These are phyloP conservation scores for Xylaria acuta DNA, from an alignment of 495 filamentous ascomycete genomes.

Conservation along the genomic window DNA sequence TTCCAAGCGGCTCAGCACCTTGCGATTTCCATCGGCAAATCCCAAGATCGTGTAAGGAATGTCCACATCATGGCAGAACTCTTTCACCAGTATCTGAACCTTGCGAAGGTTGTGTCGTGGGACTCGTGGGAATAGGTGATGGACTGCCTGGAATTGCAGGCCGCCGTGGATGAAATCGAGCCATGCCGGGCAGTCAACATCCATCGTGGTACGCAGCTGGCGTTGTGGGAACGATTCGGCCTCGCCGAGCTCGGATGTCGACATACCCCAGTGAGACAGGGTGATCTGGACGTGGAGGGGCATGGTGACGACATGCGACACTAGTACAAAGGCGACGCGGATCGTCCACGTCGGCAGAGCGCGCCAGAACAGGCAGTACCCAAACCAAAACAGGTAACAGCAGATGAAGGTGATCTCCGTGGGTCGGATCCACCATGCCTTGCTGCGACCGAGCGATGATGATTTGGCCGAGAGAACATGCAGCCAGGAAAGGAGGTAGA, in stretches of 20 bases:
- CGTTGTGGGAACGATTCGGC: slow-evolving; percentile 56
- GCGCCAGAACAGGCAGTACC: slow-evolving; percentile 52
- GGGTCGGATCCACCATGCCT: slow-evolving; percentile 55
- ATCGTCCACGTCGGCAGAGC: slow-evolving; percentile 50
- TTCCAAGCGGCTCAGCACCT: slow-evolving; percentile 46
- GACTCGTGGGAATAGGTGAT: slow-evolving; percentile 55
- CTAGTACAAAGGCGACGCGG: slow-evolving; percentile 53
- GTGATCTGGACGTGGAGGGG: slow-evolving; percentile 60
- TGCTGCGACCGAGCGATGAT: slow-evolving; percentile 42
- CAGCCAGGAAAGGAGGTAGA: slow-evolving; percentile 55
- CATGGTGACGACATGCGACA: slow-evolving; percentile 56
- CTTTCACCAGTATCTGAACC: slow-evolving; percentile 48
- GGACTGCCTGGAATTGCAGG: slow-evolving; percentile 57
- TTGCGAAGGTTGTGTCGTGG: slow-evolving; percentile 54
- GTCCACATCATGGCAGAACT: slow-evolving; percentile 52
- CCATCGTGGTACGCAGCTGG: slow-evolving; percentile 58
- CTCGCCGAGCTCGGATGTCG: slow-evolving; percentile 54
- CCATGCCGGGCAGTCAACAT: slow-evolving; percentile 57
- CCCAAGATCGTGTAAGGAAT: slow-evolving; percentile 51
- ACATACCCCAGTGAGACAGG: slow-evolving; percentile 59
- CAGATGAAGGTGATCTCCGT: slow-evolving; percentile 50
- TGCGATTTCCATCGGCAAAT: slow-evolving; percentile 51
- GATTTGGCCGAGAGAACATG: slow-evolving; percentile 46
- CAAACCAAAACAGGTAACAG: slow-evolving; percentile 55
- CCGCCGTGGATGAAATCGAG: slow-evolving; percentile 57